These are phyloP conservation scores for Yamadazyma diospyri DNA, from an alignment of 1,139 yeast genomes.

Conservation along the genomic window DNA sequence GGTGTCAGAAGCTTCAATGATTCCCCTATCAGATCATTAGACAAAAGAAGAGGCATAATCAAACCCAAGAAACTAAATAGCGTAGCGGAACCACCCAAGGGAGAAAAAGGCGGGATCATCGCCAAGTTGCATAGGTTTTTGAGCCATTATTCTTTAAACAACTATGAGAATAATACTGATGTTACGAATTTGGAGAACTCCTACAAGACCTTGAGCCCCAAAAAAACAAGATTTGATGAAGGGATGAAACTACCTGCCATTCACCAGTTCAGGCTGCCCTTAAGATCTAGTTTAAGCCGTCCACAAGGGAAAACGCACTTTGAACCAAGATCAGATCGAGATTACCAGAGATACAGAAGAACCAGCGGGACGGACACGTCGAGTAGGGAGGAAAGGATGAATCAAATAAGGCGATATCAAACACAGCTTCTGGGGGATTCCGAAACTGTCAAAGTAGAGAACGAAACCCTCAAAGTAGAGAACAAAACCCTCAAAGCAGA, in stretches of 20 bases:
- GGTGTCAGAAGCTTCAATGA: not conserved
- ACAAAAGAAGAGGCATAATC: constrained; percentile 13
- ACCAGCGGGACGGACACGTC: not conserved
- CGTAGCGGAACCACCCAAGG: not conserved
- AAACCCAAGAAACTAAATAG: constrained; percentile 10
- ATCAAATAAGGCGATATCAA: constrained; percentile 1
- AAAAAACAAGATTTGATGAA: constrained; percentile 4
- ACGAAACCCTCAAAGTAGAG: too few relatives aligned
- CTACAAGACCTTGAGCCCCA: constrained; percentile 1
- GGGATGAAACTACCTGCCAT: not conserved
- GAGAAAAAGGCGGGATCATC: constrained; percentile 8
- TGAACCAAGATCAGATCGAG: not conserved
- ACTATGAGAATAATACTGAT: constrained; percentile 9
- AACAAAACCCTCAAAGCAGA: not conserved
- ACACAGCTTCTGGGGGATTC: too few relatives aligned
- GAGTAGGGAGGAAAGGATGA: not conserved
- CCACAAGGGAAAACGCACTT: not conserved
- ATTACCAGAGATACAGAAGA: not conserved
- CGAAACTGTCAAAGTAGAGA: too few relatives aligned
- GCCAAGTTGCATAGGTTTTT: constrained; percentile 12
- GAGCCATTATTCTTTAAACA: constrained; percentile 11
- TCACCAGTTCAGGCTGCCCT: not conserved
- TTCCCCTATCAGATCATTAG: not conserved
- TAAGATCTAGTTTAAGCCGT: not conserved
- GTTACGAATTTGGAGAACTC: constrained; percentile 4